These are phyloP conservation scores for Penicillium coprophilum DNA, from an alignment of 495 filamentous ascomycete genomes.

Conservation along the genomic window DNA sequence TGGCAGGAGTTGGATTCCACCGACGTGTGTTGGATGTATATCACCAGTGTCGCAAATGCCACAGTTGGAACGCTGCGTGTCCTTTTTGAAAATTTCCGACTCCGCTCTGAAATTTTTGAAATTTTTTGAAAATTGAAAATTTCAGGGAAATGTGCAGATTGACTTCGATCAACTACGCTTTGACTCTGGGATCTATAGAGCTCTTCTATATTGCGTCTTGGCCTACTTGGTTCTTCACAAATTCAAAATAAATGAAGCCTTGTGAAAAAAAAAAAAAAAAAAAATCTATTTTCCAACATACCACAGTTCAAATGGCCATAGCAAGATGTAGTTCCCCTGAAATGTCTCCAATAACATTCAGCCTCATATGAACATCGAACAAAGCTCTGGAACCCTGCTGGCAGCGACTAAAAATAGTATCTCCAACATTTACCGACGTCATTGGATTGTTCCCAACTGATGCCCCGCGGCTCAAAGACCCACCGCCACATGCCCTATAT, in stretches of 20 bases:
- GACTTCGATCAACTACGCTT: too few species aligned
- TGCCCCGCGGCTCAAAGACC: conserved; percentile 10
- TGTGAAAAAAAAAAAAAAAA: not conserved
- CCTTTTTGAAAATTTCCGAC: not conserved
- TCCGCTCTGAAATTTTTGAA: not conserved
- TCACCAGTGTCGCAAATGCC: not conserved
- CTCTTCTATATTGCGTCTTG: not conserved
- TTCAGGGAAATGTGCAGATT: too few species aligned
- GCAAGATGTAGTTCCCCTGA: not conserved
- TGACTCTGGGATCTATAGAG: too few species aligned
- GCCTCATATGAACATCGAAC: not conserved
- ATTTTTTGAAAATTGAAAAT: too few species aligned
- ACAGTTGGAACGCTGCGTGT: too few species aligned
- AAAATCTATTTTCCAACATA: not conserved
- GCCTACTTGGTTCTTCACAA: too few species aligned
- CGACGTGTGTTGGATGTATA: not conserved
- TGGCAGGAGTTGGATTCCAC: not conserved
- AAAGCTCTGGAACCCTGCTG: not conserved
- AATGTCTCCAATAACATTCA: not conserved
- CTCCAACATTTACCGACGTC: not conserved
- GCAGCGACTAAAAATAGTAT: conserved; percentile 7
- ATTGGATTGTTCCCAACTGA: conserved; percentile 7
- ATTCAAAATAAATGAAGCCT: too few species aligned
- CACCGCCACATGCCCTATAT: conserved; percentile 9
- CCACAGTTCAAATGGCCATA: not conserved